Evolutionary conservation across 768 basidiomycete species (phyloP).

Genomic region (Lactarius sanguifluus): DNA sequence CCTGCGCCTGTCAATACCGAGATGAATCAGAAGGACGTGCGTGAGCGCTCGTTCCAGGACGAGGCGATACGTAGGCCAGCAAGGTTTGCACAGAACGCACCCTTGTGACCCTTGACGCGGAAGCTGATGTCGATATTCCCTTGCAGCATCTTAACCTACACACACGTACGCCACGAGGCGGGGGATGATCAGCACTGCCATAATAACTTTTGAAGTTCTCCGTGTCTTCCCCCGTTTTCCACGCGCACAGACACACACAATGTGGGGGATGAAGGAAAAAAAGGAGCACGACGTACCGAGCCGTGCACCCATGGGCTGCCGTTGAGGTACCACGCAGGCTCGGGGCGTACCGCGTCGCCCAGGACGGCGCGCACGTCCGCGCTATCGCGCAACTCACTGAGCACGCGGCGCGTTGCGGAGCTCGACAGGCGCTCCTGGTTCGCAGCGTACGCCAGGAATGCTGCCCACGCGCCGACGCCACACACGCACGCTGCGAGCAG

Average conservation of each 20-base stretch:
- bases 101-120: slow-evolving; percentile 68
- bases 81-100: slow-evolving; percentile 38
- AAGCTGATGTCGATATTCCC: slow-evolving; percentile 80
- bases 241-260: too few species aligned
- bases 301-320: slow-evolving; percentile 73
- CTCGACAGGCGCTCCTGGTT: slow-evolving; percentile 79
- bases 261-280: too few species aligned
- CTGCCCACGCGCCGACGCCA: slow-evolving; percentile 63
- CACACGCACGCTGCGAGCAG: slow-evolving; percentile 48
- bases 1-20: slow-evolving; percentile 51
- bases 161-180: background rate
- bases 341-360: slow-evolving; percentile 64
- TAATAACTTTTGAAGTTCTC: background rate
- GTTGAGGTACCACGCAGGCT: slow-evolving; percentile 73
- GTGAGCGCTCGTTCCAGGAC: background rate
- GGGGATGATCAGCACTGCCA: slow-evolving; percentile 5
- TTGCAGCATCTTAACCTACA: slow-evolving; percentile 67
- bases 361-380: slow-evolving; percentile 50
- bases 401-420: slow-evolving; percentile 67
- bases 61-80: background rate
- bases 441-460: slow-evolving; percentile 65
- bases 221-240: background rate
- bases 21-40: background rate
- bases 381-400: slow-evolving; percentile 58
- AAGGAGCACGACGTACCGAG: slow-evolving; percentile 44